phyloP scores from a whole-genome alignment of 495 filamentous ascomycete species.

The Trichoderma gamsii region DNA sequence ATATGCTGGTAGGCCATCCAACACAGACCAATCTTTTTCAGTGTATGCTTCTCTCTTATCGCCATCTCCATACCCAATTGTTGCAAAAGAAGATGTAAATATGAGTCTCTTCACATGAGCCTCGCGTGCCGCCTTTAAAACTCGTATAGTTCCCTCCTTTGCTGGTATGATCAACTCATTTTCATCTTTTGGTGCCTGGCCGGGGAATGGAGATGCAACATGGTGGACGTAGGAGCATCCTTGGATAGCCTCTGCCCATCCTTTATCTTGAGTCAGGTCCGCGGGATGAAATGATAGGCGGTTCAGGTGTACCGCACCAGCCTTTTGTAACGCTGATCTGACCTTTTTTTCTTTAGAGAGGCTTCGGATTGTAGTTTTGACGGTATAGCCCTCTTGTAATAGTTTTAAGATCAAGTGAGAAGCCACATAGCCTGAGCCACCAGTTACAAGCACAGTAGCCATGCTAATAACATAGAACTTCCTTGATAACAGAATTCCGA shows the following conservation, averaged over 20 bases:
- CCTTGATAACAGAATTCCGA: not conserved
- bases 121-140: not conserved
- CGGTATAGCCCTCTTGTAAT: not conserved
- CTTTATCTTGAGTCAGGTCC: not conserved
- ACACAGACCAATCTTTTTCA: not conserved
- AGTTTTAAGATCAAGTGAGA: constrained; percentile 1
- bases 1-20: not conserved
- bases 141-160: not conserved
- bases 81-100: not conserved
- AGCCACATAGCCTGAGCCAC: not conserved
- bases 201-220: constrained; percentile 5
- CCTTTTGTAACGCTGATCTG: not conserved
- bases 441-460: not conserved
- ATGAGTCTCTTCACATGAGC: not conserved
- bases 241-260: not conserved
- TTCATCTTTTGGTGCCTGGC: not conserved
- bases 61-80: not conserved
- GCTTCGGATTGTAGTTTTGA: not conserved
- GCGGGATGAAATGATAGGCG: constrained; percentile 3
- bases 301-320: not conserved
- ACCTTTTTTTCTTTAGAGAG: not conserved
- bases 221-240: not conserved
- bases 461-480: not conserved
- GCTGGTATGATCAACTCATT: not conserved
- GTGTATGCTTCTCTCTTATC: not conserved